Evolutionary conservation across 306 rosid genomes (phyloP).

Genomic region (Carpinus viminea): DNA sequence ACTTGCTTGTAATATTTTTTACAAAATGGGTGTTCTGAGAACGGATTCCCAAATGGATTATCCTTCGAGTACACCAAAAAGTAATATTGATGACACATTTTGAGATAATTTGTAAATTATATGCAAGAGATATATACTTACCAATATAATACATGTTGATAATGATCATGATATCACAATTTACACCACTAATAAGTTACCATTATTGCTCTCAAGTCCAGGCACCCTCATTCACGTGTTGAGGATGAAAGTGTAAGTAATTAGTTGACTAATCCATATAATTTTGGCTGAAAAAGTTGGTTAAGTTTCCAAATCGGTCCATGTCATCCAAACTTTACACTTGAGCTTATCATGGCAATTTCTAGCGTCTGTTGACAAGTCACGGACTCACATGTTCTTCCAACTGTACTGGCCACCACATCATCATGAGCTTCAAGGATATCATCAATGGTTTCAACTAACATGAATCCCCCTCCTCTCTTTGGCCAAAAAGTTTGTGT

Average conservation of each 20-base stretch:
- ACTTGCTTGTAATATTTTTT: no score
- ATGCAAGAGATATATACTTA: no score
- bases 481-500: background rate
- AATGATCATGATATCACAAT: no score
- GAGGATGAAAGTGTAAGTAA: background rate
- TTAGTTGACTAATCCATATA: background rate
- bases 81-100: no score
- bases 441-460: background rate
- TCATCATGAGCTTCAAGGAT: conserved; percentile 40
- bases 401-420: conserved; percentile 32
- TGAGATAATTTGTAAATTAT: no score
- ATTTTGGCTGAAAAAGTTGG: background rate
- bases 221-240: background rate
- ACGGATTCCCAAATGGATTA: no score
- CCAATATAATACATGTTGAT: no score
- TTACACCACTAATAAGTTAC: no score
- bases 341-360: conserved; percentile 33
- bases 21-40: no score
- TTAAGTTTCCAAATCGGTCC: conserved; percentile 28
- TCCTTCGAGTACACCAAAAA: no score
- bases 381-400: conserved; percentile 22
- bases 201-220: background rate
- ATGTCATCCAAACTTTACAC: conserved; percentile 30
- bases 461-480: no score
- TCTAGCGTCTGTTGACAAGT: conserved; percentile 42